Percentiles rank a stretch among this genome's conserved stretches.
These are phyloP conservation scores for Kalanchoe fedtschenkoi DNA, from an alignment of 164 flowering plant species.

Conservation along the genomic window DNA sequence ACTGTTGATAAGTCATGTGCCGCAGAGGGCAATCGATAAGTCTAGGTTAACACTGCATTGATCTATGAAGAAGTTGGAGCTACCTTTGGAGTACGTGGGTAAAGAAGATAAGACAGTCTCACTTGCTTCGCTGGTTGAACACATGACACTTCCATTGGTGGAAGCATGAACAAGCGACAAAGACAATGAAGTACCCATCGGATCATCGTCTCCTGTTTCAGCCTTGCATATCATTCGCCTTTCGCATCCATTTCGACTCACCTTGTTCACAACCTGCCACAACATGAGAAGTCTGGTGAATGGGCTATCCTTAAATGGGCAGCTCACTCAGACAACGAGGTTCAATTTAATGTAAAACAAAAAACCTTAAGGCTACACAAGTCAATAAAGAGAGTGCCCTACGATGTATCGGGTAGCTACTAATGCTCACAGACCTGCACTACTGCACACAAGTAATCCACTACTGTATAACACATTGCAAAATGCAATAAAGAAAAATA, in stretches of 20 bases:
- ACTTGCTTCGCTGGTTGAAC: neutral
- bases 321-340: too few relatives aligned
- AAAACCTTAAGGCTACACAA: neutral
- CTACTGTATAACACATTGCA: neutral
- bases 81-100: neutral
- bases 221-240: neutral
- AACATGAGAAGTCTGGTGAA: neutral
- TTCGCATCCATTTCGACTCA: neutral
- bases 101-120: neutral
- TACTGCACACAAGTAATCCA: neutral
- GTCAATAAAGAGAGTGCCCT: neutral
- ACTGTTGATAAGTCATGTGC: too few relatives aligned
- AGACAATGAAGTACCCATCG: neutral
- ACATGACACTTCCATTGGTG: neutral
- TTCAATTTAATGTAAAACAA: too few relatives aligned
- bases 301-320: too few relatives aligned
- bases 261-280: neutral
- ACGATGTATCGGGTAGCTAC: neutral
- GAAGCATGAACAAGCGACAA: neutral
- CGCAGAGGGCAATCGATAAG: too few relatives aligned
- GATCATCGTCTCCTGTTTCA: neutral
- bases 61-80: neutral
- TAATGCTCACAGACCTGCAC: neutral
- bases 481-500: neutral
- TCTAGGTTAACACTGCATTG: too few relatives aligned